Conservation (phyloP, 2,329 filamentous ascomycete species). For the Juglanconis oblonga region DNA sequence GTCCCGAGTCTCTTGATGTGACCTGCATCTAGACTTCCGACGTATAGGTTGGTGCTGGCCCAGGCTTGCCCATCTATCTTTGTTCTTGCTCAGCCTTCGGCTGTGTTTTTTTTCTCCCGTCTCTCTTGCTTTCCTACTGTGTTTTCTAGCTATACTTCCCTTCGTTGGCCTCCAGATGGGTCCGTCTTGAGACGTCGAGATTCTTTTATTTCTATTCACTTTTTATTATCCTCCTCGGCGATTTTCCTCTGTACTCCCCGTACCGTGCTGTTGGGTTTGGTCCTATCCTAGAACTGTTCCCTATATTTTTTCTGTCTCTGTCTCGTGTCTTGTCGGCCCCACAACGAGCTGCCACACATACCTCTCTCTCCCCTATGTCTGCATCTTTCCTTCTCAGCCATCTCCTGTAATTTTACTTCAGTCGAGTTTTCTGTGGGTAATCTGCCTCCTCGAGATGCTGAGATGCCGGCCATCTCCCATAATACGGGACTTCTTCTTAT, state of each 20-base stretch:
- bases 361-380: conserved; percentile 1
- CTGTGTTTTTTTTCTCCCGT: not conserved
- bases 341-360: not conserved
- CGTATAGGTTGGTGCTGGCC: conserved; percentile 1
- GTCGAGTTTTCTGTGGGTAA: conserved; percentile 24
- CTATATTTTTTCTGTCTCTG: conserved; percentile 1
- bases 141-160: conserved; percentile 4
- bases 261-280: conserved; percentile 1
- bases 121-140: not conserved
- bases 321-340: not conserved
- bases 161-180: conserved; percentile 4
- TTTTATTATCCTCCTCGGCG: not conserved
- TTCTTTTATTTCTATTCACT: not conserved
- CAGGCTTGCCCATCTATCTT: not conserved
- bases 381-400: conserved; percentile 20
- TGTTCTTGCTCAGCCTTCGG: conserved; percentile 11
- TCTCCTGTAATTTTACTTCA: conserved; percentile 26
- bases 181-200: not conserved
- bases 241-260: conserved; percentile 1
- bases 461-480: conserved; percentile 32
- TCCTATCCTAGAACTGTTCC: conserved; percentile 3
- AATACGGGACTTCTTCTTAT: conserved; percentile 26
- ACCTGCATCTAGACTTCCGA: not conserved
- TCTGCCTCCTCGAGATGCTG: conserved; percentile 25
- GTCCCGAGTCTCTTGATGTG: not conserved